Evolutionary conservation across 345 rosid species (phyloP), one percentile per base, ranked within the genome.

Genomic region (Sapria himalayana): DNA sequence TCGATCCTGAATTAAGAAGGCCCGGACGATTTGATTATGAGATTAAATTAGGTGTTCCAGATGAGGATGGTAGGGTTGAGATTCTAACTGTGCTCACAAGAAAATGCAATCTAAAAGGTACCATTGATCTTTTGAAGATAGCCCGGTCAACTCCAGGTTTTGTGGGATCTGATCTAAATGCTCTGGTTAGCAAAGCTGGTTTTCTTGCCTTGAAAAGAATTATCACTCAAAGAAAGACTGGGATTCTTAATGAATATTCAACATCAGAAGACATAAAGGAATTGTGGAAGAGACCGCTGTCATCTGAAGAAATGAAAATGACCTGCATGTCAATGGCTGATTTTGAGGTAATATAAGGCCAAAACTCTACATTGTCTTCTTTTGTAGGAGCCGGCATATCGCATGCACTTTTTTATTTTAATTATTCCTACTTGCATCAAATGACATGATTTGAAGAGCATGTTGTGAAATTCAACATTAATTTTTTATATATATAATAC

Each of bases 111-210:
- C 59, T 76, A 2, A 85, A 79, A 57, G 94, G 85, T 25, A 61
- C 82, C 29, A 66, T 82, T 37, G 91, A 89, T 71, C 70, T 67
- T 58, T 36, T 43, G 32, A 76, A 66, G 48, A 72, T 89, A 56
- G 98, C 94, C 54, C 78, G 91, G 64, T 51, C 72, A n/a, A 82
- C 98, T 9, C 86, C 94, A 1, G 94, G 98, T 1, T 89, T 78
- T 72, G 98, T 79, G 44, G 98, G 98, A 40, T 94, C 98, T 5
- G 98, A 89, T 45, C 52, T 82, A 70, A 66, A 60, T 37, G 89
- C 82, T 9, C 58, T 89, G 29, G 82, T 72, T 46, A 64, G 67
- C 60, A 66, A 59, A 64, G 94, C 98, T 68, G 94, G 98, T 27
- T 70, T 63, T 29, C 68, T 78, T 50, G 85, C 85, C 45, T 65